These are phyloP conservation scores for Solanum corneliomulleri DNA, from an alignment of 257 asterid species.

Conservation along the genomic window DNA sequence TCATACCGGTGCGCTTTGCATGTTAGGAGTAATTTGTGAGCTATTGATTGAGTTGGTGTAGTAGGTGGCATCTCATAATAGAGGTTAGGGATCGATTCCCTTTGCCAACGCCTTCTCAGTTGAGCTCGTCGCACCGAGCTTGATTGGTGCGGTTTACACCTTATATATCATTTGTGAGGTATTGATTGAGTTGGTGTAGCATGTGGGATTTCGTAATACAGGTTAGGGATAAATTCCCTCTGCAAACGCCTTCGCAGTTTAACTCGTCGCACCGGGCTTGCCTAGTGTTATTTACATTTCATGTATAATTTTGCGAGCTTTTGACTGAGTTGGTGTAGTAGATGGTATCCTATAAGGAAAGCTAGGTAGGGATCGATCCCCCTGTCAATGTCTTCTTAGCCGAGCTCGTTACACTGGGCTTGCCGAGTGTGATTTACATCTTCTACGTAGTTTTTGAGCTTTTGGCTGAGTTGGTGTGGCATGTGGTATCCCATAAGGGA, in stretches of 20 bases:
- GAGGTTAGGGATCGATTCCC: no score
- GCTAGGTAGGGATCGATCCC: not conserved
- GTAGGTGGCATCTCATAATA: rapidly evolving
- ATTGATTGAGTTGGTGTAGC: not conserved
- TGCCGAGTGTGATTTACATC: rapidly evolving
- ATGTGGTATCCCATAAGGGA: not conserved
- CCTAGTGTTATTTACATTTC: no score
- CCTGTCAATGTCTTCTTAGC: not conserved
- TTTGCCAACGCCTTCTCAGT: not conserved
- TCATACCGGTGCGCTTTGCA: not conserved
- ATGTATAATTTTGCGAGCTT: not conserved
- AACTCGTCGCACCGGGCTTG: no score
- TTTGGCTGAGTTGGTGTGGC: not conserved
- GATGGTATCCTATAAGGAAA: rapidly evolving
- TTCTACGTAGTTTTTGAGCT: not conserved
- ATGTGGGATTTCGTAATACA: no score
- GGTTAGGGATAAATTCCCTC: no score
- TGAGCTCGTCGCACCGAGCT: not conserved
- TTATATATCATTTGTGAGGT: not conserved
- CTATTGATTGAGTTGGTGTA: not conserved
- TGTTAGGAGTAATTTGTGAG: not conserved
- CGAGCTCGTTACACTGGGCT: not conserved
- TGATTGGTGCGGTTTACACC: not conserved
- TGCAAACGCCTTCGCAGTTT: no score
- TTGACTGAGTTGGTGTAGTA: not conserved